Evolutionary conservation across 23 red algal species (phyloP), one percentile per base, ranked within the genome.

Genomic region (Gracilariopsis chorda): DNA sequence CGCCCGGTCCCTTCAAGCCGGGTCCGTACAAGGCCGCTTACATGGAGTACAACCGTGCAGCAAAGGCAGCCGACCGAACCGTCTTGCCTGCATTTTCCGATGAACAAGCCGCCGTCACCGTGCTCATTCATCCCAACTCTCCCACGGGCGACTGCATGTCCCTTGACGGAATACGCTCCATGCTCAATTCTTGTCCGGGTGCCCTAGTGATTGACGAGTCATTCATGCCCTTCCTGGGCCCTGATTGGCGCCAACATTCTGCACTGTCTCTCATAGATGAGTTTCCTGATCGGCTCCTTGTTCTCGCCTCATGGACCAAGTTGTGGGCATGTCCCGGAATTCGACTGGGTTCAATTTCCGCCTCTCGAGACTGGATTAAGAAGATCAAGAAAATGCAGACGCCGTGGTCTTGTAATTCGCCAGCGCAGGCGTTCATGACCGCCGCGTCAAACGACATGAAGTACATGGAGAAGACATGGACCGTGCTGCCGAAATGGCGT

Each of bases 311-410:
- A 13, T 99, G 97, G 97, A 99, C 97, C 30, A 99, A 99, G 87
- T 55, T 99, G 46, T 99, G 97, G 97, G 82, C 87, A 8, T 99
- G 97, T 72, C 97, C 97, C 53, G 97, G 97, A 7, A 75, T 99
- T 33, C 93, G 97, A 35, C 73, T 99, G 39, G 97, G 97, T 56
- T 86, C 83, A 27, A 77, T 99, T 35, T 72, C 93, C 13, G 80
- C 79, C 13, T 78, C 75, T 19, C 55, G 30, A 40, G 90, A 52
- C 1, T 96, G 93, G 93, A 92, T 64, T 23, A 93, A 65, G 35
- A 47, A 48, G 17, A 76, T 96, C 12, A 99, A 99, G 41, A 77
- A 56, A 7, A 14, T 99, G 68, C 97, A 99, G 69, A 99, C 94
- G 37, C 97, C 97, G 0, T 99, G 97, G 97, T 80, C 71, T 36